These are phyloP conservation scores for Mallotus japonicus DNA, from an alignment of 441 rosid genomes.

Conservation along the genomic window DNA sequence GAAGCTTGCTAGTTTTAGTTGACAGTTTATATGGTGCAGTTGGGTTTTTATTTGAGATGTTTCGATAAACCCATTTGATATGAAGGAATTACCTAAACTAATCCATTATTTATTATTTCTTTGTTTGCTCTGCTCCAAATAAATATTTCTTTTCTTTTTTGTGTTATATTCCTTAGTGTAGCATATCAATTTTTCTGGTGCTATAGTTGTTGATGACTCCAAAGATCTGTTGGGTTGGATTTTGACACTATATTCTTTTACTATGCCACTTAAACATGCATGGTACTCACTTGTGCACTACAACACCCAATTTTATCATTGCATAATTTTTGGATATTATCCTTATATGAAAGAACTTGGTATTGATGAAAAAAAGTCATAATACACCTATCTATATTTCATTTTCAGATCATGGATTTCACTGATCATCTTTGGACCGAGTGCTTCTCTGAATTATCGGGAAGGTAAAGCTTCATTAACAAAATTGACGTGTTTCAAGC, in stretches of 20 bases:
- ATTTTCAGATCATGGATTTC: constrained; percentile 78
- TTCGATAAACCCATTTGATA: neutral
- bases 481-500: constrained; percentile 14
- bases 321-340: neutral
- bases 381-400: constrained; percentile 16
- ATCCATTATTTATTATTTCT: neutral
- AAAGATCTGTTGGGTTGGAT: neutral
- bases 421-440: constrained; percentile 97
- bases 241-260: no score
- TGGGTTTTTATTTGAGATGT: neutral
- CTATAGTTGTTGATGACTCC: neutral
- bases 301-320: neutral
- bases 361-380: constrained; percentile 9
- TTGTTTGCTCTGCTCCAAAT: neutral
- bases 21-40: neutral
- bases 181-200: neutral
- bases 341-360: neutral
- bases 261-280: neutral
- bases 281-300: neutral
- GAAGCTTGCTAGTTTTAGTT: neutral
- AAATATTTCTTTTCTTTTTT: neutral
- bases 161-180: neutral
- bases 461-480: constrained; percentile 52
- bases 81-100: neutral
- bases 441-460: constrained; percentile 62